phyloP scores from a whole-genome alignment of 1,284 basidiomycete species.

The Ustilago trichophora region DNA sequence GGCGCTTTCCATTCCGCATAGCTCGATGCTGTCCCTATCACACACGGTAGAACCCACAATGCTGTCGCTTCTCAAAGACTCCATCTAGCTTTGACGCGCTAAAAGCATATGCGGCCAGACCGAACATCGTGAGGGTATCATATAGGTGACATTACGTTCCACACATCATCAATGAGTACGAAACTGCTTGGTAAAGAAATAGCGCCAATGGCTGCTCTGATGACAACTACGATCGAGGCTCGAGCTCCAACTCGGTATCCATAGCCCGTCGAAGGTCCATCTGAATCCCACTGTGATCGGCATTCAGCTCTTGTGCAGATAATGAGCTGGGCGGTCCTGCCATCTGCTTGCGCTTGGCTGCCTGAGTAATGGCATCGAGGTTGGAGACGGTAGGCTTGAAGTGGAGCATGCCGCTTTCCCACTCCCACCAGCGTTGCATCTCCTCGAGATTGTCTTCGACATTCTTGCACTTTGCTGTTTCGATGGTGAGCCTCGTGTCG shows the following conservation, averaged over 20 bases:
- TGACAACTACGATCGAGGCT: slow-evolving; percentile 11
- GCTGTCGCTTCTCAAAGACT: no score
- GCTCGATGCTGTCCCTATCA: no score
- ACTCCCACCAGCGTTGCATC: slow-evolving; percentile 52
- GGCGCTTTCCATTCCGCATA: no score
- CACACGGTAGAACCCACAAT: no score
- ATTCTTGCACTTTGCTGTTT: slow-evolving; percentile 38
- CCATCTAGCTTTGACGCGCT: no score
- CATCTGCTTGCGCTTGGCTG: slow-evolving; percentile 29
- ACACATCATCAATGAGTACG: neutral
- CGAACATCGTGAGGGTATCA: slow-evolving; percentile 1
- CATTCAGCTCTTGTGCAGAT: slow-evolving; percentile 44
- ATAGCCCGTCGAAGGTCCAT: slow-evolving; percentile 37
- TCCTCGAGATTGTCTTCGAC: slow-evolving; percentile 45
- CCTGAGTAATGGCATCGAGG: slow-evolving; percentile 35
- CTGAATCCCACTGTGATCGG: slow-evolving; percentile 42
- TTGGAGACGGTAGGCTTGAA: slow-evolving; percentile 49
- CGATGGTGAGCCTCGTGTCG: slow-evolving; percentile 41
- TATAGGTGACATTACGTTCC: neutral
- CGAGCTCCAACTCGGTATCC: slow-evolving; percentile 43
- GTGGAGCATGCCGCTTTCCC: slow-evolving; percentile 43
- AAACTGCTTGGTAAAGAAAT: no score
- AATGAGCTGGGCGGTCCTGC: slow-evolving; percentile 24
- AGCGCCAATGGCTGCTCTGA: neutral
- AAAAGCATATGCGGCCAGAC: no score